Evolutionary conservation across 768 basidiomycete species (phyloP).

Genomic region (Tricholoma bakamatsutake): DNA sequence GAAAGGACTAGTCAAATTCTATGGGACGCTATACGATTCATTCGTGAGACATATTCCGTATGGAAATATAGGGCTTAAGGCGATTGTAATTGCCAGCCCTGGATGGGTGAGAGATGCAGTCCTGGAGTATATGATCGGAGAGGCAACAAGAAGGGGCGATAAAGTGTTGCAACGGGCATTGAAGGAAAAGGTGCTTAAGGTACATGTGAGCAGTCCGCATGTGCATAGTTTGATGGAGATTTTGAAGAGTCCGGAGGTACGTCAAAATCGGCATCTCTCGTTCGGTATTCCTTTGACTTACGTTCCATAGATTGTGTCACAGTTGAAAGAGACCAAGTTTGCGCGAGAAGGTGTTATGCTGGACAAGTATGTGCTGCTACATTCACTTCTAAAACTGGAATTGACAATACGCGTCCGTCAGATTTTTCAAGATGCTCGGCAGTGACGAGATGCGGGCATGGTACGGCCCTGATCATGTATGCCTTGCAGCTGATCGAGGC

Average conservation of each 20-base stretch:
- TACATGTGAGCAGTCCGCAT: constrained; percentile 90
- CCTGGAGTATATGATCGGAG: constrained; percentile 74
- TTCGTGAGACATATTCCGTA: constrained; percentile 91
- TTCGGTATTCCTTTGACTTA: not conserved
- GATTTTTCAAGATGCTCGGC: constrained; percentile 98
- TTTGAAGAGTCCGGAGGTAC: constrained; percentile 88
- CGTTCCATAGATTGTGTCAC: constrained; percentile 51
- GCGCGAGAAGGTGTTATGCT: constrained; percentile 88
- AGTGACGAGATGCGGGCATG: constrained; percentile 94
- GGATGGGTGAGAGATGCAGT: constrained; percentile 94
- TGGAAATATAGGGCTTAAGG: constrained; percentile 62
- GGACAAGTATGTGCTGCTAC: constrained; percentile 54
- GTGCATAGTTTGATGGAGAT: constrained; percentile 95
- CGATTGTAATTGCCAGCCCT: constrained; percentile 94
- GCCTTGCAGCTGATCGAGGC: constrained; percentile 85
- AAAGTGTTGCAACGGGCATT: constrained; percentile 71
- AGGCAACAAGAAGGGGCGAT: constrained; percentile 77
- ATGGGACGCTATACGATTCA: constrained; percentile 77
- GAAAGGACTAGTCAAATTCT: constrained; percentile 83
- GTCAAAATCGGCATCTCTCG: constrained; percentile 8
- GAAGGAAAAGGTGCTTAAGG: constrained; percentile 81
- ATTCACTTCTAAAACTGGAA: not conserved
- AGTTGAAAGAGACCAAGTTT: constrained; percentile 93
- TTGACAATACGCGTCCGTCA: constrained; percentile 25
- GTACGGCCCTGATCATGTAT: constrained; percentile 96